These are phyloP conservation scores for Chlorella sp. DNA, from an alignment of 139 green algal species.

Conservation along the genomic window DNA sequence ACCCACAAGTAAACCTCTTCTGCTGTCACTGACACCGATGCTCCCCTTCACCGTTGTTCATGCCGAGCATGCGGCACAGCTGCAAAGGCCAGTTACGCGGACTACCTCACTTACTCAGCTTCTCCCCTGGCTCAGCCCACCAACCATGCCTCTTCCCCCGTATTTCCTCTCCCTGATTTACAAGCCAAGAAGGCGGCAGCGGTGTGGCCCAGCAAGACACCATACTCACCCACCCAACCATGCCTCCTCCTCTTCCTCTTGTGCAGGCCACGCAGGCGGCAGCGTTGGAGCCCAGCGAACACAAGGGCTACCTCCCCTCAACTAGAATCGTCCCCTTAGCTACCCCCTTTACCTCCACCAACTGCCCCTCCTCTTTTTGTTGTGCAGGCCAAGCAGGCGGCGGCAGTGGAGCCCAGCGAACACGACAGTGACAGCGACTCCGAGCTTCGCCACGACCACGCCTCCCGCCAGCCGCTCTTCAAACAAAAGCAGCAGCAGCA, in stretches of 20 bases:
- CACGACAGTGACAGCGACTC: conserved; percentile 16
- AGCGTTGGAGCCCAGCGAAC: background rate
- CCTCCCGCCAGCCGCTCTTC: conserved; percentile 10
- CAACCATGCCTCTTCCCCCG: no score
- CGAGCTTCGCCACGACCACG: conserved; percentile 29
- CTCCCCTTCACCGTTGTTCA: no score
- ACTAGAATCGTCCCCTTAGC: no score
- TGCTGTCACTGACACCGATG: no score
- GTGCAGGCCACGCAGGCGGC: background rate
- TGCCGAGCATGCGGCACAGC: no score
- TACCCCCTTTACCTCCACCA: no score
- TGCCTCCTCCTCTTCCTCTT: background rate
- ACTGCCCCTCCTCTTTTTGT: background rate
- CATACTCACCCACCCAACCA: background rate
- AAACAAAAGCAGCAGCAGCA: background rate
- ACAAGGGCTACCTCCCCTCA: no score
- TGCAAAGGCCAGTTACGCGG: no score
- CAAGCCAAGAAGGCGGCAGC: background rate
- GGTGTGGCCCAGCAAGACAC: background rate
- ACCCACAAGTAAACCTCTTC: no score
- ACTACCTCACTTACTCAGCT: no score
- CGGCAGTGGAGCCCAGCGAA: background rate
- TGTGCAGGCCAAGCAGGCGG: background rate
- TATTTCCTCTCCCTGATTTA: background rate
- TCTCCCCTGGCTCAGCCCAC: no score